Evolutionary conservation across 139 green algal genomes (phyloP).

Genomic region (Asterochloris erici): DNA sequence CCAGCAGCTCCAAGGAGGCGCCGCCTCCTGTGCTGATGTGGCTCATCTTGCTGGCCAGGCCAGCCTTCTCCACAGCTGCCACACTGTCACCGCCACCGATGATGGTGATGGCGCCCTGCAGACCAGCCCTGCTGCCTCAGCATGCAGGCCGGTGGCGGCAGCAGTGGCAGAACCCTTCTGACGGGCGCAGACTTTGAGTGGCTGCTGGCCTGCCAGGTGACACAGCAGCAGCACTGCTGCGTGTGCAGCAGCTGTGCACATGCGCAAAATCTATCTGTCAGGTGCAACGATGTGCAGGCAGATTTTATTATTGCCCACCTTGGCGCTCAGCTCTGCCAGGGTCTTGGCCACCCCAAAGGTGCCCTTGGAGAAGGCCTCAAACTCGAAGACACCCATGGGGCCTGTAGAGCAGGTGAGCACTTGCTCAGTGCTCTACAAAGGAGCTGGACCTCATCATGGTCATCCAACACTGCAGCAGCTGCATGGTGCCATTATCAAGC

Average conservation of each 20-base stretch:
- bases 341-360: conserved; percentile 89
- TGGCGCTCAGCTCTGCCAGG: conserved; percentile 77
- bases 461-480: not conserved
- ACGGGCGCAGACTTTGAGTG: no score
- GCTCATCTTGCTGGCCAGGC: conserved; percentile 87
- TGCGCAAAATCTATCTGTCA: not conserved
- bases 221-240: no score
- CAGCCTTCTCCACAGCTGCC: conserved; percentile 97
- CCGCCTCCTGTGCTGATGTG: conserved; percentile 96
- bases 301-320: conserved; percentile 30
- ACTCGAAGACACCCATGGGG: conserved; percentile 98
- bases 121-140: not conserved
- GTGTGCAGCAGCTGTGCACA: not conserved
- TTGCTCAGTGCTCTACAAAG: no score
- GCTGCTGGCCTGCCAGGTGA: no score
- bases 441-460: not conserved
- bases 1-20: conserved; percentile 96
- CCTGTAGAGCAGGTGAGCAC: not conserved
- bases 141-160: no score
- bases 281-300: not conserved
- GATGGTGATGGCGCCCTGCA: conserved; percentile 83
- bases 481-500: not conserved
- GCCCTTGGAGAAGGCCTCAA: conserved; percentile 90
- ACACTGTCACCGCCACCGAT: conserved; percentile 97
- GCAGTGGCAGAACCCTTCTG: no score